Base-by-base conservation (phyloP, 2,329 filamentous ascomycete species). In the Arthrobotrys sphaeroides region DNA sequence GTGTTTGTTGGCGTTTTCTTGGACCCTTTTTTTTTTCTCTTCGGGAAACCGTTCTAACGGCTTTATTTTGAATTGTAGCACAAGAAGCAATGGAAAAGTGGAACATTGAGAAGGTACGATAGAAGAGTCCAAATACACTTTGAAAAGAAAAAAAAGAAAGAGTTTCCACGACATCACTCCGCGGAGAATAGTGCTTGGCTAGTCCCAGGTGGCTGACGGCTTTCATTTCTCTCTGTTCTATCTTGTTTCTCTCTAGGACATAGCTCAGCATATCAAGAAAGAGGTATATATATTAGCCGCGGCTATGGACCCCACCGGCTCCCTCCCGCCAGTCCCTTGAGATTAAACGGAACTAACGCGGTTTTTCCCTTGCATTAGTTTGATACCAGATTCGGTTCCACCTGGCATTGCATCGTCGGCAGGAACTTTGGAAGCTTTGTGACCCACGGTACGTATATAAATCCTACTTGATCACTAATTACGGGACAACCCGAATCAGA, bases 391-490 rank as follows among this genome's bases (percentile, higher is more conserved):
- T 97, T 97, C 86, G 95, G 95, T 36, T 94, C 94, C 77, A 99
- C 95, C 83, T 99, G 79, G 95, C 95, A 99, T 85, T 99, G 95
- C 85, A 97, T 99, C 79, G 95, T 99, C 33, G 95, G 95, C 78
- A 89, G 95, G 80, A 98, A 99, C 87, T 99, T 99, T 85, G 95
- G 95, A 80, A 98, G 94, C 85, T 99, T 98, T 80, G 95, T 99
- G 60, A 99, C 95, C 42, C 95, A 99, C 82, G 94, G 94, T 97
- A 88, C 77, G 88, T 7, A 12, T 22, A 20, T n/a, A n/a, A n/a
- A n/a, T n/a, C n/a, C n/a, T n/a, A n/a, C n/a, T n/a, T n/a, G n/a
- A n/a, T n/a, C n/a, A n/a, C n/a, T n/a, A n/a, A n/a, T n/a, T n/a
- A n/a, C n/a, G n/a, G n/a, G n/a, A n/a, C n/a, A n/a, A n/a, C n/a